Evolutionary conservation across 2,329 filamentous ascomycete genomes (phyloP).

Genomic region (Penicillium sp.): DNA sequence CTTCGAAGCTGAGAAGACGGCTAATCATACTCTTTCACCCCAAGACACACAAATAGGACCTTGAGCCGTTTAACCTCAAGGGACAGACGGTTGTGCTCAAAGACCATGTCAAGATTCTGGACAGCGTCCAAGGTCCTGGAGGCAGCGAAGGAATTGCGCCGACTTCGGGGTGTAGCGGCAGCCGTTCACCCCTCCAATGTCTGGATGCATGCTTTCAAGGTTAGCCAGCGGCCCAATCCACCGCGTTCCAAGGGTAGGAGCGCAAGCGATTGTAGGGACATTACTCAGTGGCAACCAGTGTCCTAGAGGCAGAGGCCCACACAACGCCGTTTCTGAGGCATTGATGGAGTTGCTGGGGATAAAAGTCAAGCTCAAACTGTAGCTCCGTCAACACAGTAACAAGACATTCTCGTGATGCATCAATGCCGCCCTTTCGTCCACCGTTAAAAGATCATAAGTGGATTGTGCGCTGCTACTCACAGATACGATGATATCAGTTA

Average conservation of each 20-base stretch:
- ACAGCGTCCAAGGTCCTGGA: conserved; percentile 25
- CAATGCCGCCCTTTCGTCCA: no score
- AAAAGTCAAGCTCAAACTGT: no score
- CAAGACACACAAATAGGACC: conserved; percentile 19
- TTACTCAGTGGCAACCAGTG: conserved; percentile 18
- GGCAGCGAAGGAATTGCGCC: conserved; percentile 18
- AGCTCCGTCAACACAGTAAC: no score
- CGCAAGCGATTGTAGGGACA: conserved; percentile 18
- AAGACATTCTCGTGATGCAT: no score
- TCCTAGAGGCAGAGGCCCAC: conserved; percentile 25
- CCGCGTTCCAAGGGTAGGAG: conserved; percentile 25
- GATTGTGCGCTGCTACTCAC: no score
- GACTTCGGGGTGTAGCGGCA: conserved; percentile 16
- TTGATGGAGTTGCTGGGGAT: no score
- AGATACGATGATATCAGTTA: no score
- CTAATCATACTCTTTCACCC: conserved; percentile 35
- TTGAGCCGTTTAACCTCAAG: conserved; percentile 20
- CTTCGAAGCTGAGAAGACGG: conserved; percentile 37
- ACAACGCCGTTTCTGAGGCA: conserved; percentile 20
- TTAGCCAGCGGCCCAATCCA: conserved; percentile 20
- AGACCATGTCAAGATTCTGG: conserved; percentile 22
- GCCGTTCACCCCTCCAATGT: conserved; percentile 17
- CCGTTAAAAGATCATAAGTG: no score
- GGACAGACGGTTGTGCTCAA: conserved; percentile 17
- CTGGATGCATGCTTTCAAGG: conserved; percentile 23